Base-by-base conservation (phyloP, 352 stramenopile genomes). In the Elongisporangium senticosum region DNA sequence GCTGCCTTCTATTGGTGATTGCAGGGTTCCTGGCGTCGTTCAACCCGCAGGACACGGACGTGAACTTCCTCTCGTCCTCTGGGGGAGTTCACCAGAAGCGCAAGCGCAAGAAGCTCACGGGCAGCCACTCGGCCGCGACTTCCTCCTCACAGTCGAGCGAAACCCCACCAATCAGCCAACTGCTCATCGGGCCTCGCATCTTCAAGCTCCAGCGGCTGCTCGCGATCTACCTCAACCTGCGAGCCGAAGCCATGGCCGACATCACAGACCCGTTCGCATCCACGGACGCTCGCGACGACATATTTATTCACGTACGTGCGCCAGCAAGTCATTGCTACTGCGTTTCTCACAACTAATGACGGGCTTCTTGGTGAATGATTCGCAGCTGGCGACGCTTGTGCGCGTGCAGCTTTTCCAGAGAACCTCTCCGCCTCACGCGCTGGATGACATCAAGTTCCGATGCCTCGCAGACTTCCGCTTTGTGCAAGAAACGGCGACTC, bases 361-460 rank as follows among this genome's bases (percentile, higher is more conserved):
- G 4, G 21, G 48, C 19, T 40, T 22, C n/a, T 52, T 7, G 6
- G 8, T 33, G 7, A 40, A 26, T 49, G 19, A 49, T 39, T 10
- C 21, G 14, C 55, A 94, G 82, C 66, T 94, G 6, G 75, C 81
- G 40, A 84, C 79, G 50, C 74, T 94, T 1, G 68, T 90, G 40
- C 80, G 84, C 17, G 87, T 94, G 67, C 79, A 88, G 53, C 72
- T 94, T 10, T 74, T 94, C 53, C 84, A 94, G 58, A 82, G 82
- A 40, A 80, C 78, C 11, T 91, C 84, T 17, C 62, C 80, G 53
- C 75, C 79, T 1, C 75, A 84, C 33, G 75, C 79, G 51, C 65
- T 92, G 17, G 84, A 92, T 63, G 77, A 91, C 51, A 83, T 90
- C 33, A 87, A 87, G 49, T 89, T 91, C 52, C 82, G 84, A 8